Conservation (phyloP, 106 monocot species). For the Allium fistulosum region DNA sequence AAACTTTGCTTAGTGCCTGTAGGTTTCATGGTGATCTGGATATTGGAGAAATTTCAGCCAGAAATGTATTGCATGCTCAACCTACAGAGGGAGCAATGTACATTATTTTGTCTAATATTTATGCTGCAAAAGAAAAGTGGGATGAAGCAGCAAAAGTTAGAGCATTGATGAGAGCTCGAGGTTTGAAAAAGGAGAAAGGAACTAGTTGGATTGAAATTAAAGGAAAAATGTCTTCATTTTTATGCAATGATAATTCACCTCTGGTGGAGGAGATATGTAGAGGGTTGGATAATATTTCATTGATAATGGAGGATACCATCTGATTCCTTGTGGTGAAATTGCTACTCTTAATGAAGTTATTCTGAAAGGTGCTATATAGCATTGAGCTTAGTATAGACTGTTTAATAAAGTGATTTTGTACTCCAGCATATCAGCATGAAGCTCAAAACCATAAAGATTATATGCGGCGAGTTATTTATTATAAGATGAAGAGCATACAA, state of each 20-base stretch:
- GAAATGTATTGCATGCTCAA: conserved; percentile 26
- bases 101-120: conserved; percentile 49
- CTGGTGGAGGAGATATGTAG: conserved; percentile 22
- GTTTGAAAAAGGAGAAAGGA: conserved; percentile 47
- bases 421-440: no score
- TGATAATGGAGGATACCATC: conserved; percentile 13
- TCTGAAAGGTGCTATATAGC: no score
- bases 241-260: conserved; percentile 32
- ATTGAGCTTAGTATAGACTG: no score
- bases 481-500: no score
- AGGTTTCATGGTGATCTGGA: conserved; percentile 33
- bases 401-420: no score
- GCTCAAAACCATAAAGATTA: no score
- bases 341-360: no score
- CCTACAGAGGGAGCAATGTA: conserved; percentile 47
- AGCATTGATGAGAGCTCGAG: conserved; percentile 29
- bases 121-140: conserved; percentile 51
- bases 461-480: no score
- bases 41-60: conserved; percentile 42
- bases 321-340: not conserved
- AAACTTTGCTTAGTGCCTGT: conserved; percentile 59
- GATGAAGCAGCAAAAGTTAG: conserved; percentile 30
- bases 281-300: conserved; percentile 26
- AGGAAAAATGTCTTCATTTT: conserved; percentile 28
- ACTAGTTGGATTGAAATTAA: conserved; percentile 60